Conservation (phyloP, 1,284 basidiomycete genomes). For the Pholiota adiposa region DNA sequence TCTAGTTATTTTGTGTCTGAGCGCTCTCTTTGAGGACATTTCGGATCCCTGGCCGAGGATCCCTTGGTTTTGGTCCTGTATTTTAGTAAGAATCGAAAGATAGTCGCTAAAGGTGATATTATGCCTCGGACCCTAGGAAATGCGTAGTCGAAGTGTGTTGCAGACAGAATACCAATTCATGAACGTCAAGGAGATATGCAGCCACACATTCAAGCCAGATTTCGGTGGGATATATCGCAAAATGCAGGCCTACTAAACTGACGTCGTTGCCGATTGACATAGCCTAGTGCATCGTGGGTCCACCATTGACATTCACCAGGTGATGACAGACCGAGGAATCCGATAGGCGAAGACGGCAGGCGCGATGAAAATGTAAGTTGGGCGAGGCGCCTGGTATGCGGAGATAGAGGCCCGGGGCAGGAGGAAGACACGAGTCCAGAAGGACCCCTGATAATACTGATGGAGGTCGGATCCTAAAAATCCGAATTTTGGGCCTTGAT, state of each 20-base stretch:
- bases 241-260: not conserved
- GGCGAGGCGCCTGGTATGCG: not conserved
- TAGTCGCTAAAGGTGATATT: not conserved
- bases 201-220: no score
- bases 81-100: not conserved
- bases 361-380: not conserved
- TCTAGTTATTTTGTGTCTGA: not conserved
- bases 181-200: no score
- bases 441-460: no score
- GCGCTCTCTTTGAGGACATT: not conserved
- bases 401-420: no score
- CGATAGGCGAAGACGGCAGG: not conserved
- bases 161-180: not conserved
- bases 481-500: no score
- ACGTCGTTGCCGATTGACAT: no score
- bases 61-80: not conserved
- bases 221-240: no score
- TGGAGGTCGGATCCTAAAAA: no score
- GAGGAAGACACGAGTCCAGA: not conserved
- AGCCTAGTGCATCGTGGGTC: not conserved
- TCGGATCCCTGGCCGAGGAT: not conserved
- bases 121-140: not conserved
- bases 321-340: not conserved
- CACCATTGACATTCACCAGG: not conserved
- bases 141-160: not conserved